Evolutionary conservation across 2,329 filamentous ascomycete genomes (phyloP).

Genomic region (Fusarium haematococcum): DNA sequence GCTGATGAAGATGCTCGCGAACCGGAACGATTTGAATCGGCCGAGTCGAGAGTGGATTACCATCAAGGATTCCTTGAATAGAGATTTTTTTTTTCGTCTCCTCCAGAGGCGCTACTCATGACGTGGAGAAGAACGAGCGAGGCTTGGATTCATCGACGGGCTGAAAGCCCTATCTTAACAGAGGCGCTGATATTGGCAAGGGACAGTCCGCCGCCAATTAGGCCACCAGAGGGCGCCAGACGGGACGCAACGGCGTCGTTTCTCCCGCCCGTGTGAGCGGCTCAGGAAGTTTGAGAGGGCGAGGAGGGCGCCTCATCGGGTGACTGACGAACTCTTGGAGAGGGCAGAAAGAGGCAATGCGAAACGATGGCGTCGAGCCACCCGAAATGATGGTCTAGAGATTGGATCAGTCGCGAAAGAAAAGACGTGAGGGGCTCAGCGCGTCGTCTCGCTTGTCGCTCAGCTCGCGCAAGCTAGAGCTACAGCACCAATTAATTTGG

Average conservation of each 20-base stretch:
- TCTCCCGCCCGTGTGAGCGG: neutral
- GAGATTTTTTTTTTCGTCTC: neutral
- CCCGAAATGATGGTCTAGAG: slow-evolving; percentile 2
- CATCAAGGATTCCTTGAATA: neutral
- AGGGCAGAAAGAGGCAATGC: slow-evolving; percentile 7
- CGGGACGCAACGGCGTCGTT: slow-evolving; percentile 7
- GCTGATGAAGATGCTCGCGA: slow-evolving; percentile 7
- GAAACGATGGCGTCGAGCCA: slow-evolving; percentile 33
- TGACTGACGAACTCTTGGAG: neutral
- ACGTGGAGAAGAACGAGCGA: slow-evolving; percentile 6
- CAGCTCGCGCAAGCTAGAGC: slow-evolving; percentile 19
- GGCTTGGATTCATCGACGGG: slow-evolving; percentile 3
- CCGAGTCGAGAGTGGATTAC: slow-evolving; percentile 3
- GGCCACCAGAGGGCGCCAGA: neutral
- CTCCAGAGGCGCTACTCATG: slow-evolving; percentile 4
- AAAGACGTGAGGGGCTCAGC: slow-evolving; percentile 1
- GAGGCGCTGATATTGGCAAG: slow-evolving; percentile 34
- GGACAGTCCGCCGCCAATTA: slow-evolving; percentile 18
- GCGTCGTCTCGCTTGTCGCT: neutral
- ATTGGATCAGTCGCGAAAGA: neutral
- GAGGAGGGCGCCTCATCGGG: neutral
- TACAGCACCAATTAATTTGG: neutral
- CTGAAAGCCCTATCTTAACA: slow-evolving; percentile 15
- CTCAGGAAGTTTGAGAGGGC: neutral
- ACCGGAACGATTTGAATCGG: slow-evolving; percentile 16